Conservation (phyloP, 371 early-diverging fungal species). For the Saksenaea vasiformis region DNA sequence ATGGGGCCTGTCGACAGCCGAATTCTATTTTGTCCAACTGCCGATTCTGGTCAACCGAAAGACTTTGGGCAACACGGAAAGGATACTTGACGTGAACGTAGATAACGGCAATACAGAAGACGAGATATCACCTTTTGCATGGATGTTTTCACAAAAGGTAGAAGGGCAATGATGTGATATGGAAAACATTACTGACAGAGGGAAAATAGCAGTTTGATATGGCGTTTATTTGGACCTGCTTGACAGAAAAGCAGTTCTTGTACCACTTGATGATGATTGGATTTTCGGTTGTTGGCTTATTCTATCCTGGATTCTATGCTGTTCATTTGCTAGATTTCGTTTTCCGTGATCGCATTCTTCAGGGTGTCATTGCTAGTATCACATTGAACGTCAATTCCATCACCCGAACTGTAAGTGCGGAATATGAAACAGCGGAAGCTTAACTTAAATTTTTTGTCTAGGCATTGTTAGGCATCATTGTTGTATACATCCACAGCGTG, state of each 20-base stretch:
- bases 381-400: conserved; percentile 57
- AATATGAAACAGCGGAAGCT: not conserved
- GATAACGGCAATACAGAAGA: conserved; percentile 1
- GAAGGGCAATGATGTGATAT: not conserved
- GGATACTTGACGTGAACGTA: not conserved
- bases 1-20: conserved; percentile 45
- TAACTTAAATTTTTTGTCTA: not conserved
- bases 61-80: not conserved
- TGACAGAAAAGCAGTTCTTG: conserved; percentile 32
- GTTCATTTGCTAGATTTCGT: conserved; percentile 59
- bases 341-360: conserved; percentile 58
- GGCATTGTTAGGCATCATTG: conserved; percentile 51
- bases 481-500: conserved; percentile 56
- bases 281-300: conserved; percentile 43
- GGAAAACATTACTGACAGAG: not conserved
- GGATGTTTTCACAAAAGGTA: conserved; percentile 8
- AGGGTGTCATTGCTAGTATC: conserved; percentile 62
- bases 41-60: conserved; percentile 53
- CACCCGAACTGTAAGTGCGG: conserved; percentile 41
- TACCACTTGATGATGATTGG: conserved; percentile 45
- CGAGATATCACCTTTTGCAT: not conserved
- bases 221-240: conserved; percentile 20
- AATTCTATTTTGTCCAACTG: conserved; percentile 56
- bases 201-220: conserved; percentile 5
- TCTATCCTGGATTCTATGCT: conserved; percentile 47